Evolutionary conservation across 2,329 filamentous ascomycete genomes (phyloP).

Genomic region (Phialophora macrospora): DNA sequence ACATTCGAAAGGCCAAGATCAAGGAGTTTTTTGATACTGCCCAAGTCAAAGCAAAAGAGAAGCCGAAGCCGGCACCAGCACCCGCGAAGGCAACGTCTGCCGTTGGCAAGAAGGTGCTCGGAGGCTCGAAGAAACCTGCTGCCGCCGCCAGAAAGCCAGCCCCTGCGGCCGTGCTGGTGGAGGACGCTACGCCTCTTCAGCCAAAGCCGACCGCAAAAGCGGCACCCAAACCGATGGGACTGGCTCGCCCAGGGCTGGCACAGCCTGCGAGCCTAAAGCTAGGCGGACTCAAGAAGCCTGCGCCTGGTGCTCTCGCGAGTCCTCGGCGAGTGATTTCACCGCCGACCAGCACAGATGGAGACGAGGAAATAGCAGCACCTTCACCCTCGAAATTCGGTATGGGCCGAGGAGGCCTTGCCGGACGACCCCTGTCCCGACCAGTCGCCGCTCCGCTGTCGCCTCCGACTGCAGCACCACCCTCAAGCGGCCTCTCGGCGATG

Average conservation of each 20-base stretch:
- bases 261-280: constrained; percentile 49
- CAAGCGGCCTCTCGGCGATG: constrained; percentile 72
- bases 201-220: constrained; percentile 49
- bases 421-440: constrained; percentile 82
- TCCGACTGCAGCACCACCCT: constrained; percentile 60
- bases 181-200: constrained; percentile 58
- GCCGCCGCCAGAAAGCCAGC: constrained; percentile 52
- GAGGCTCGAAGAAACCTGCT: constrained; percentile 56
- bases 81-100: constrained; percentile 63
- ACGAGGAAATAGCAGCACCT: constrained; percentile 43
- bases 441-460: constrained; percentile 57
- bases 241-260: constrained; percentile 49
- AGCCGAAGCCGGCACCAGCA: constrained; percentile 75
- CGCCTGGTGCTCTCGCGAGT: constrained; percentile 41
- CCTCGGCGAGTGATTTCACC: constrained; percentile 53
- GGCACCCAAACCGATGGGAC: constrained; percentile 52
- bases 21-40: constrained; percentile 87
- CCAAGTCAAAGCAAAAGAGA: constrained; percentile 86
- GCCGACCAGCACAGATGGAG: constrained; percentile 50
- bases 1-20: constrained; percentile 93
- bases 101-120: constrained; percentile 58
- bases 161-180: constrained; percentile 59
- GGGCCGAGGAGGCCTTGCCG: constrained; percentile 78
- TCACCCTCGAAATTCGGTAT: constrained; percentile 66
- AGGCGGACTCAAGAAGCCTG: constrained; percentile 52